phyloP scores from a whole-genome alignment of 495 filamentous ascomycete species.

The Opeltia flavorubescens region DNA sequence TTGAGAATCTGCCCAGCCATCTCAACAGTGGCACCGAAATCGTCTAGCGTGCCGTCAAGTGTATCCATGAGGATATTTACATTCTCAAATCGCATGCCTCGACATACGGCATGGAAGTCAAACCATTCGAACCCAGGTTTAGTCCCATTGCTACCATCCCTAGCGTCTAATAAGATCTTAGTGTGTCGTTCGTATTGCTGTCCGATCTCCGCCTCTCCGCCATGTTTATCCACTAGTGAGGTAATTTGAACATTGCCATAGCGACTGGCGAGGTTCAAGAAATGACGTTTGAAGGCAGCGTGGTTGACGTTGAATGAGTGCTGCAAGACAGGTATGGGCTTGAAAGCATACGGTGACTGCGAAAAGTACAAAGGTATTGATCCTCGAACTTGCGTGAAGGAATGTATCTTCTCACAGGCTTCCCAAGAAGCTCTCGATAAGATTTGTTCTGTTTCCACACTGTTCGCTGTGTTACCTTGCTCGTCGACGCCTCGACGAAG shows the following conservation, averaged over 20 bases:
- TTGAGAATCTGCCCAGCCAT: constrained; percentile 33
- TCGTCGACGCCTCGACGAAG: constrained; percentile 86
- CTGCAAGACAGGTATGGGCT: constrained; percentile 68
- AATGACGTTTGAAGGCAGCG: constrained; percentile 64
- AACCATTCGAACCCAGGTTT: constrained; percentile 78
- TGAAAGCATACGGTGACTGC: constrained; percentile 83
- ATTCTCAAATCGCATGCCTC: constrained; percentile 95
- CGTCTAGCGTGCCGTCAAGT: constrained; percentile 46
- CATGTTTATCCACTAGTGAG: constrained; percentile 75
- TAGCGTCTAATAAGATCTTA: constrained; percentile 42
- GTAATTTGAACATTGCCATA: constrained; percentile 72
- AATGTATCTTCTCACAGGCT: constrained; percentile 49
- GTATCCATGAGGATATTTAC: constrained; percentile 62
- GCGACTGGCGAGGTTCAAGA: constrained; percentile 43
- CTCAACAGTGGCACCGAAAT: constrained; percentile 49
- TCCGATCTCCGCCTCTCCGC: constrained; percentile 64
- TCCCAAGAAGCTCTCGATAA: constrained; percentile 54
- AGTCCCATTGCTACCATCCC: constrained; percentile 34
- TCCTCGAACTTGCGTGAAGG: constrained; percentile 72
- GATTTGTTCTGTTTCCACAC: constrained; percentile 87
- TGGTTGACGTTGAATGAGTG: constrained; percentile 65
- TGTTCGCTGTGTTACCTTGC: constrained; percentile 74
- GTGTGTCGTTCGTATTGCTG: constrained; percentile 57
- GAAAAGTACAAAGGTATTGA: constrained; percentile 90
- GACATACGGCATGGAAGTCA: constrained; percentile 80